A percentile compares a stretch with the other conserved stretches of the same genome.
These are phyloP conservation scores for Euphorbia peplus DNA, from an alignment of 345 rosid species.

Conservation along the genomic window DNA sequence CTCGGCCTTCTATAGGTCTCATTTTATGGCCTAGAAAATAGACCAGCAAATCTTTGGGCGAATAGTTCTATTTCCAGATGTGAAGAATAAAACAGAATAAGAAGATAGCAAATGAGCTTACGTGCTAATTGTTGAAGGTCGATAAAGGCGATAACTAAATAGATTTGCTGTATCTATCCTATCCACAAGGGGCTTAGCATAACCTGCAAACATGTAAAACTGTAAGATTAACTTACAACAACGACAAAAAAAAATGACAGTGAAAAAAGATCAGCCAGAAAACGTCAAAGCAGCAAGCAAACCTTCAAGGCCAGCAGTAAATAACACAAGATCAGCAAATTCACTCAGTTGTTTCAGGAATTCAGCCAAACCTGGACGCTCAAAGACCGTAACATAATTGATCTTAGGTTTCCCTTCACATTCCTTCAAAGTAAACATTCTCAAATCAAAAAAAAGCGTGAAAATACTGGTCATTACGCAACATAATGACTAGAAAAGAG, in stretches of 20 bases:
- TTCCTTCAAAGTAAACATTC: conserved; percentile 54
- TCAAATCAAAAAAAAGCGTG: conserved; percentile 26
- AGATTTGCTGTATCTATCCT: conserved; percentile 65
- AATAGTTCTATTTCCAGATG: neutral
- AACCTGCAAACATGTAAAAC: conserved; percentile 44
- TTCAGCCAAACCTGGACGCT: conserved; percentile 89
- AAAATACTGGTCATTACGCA: conserved; percentile 2
- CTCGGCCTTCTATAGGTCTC: neutral
- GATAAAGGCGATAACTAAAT: conserved; percentile 75
- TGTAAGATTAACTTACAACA: neutral
- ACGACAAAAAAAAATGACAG: neutral
- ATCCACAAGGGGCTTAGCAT: conserved; percentile 97
- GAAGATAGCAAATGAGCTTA: conserved; percentile 33
- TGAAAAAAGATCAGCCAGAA: neutral
- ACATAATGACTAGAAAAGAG: conserved; percentile 8
- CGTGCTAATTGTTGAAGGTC: conserved; percentile 97
- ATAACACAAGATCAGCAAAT: conserved; percentile 88
- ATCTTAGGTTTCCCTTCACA: conserved; percentile 79
- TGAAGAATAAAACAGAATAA: neutral
- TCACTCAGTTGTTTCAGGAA: conserved; percentile 69
- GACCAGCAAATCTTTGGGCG: neutral
- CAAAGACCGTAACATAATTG: conserved; percentile 92
- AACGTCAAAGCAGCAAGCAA: conserved; percentile 16
- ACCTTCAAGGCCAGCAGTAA: conserved; percentile 99
- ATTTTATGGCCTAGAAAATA: neutral